Evolutionary conservation across 352 stramenopile genomes (phyloP).

Genomic region (Globisporangium rhizosaccharum): DNA sequence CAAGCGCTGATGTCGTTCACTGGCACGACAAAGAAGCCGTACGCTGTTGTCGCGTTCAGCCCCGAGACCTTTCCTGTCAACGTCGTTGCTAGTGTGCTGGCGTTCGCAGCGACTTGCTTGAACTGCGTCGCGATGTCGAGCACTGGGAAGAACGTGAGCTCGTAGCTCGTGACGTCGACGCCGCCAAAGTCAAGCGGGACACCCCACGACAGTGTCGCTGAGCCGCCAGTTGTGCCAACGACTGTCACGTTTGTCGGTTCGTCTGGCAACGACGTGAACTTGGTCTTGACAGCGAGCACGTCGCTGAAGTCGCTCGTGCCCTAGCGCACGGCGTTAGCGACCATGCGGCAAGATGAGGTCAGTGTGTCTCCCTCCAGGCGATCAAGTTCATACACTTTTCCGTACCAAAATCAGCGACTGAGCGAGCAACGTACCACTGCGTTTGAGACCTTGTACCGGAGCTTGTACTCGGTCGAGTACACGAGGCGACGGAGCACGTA

Average conservation of each 20-base stretch:
- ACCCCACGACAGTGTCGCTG: constrained; percentile 34
- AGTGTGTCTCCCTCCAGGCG: neutral
- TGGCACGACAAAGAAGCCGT: constrained; percentile 43
- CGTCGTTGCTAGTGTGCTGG: constrained; percentile 15
- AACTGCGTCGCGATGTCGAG: constrained; percentile 27
- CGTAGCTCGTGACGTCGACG: constrained; percentile 37
- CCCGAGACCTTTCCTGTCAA: constrained; percentile 32
- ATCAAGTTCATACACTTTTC: neutral
- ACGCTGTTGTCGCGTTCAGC: constrained; percentile 41
- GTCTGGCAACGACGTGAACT: constrained; percentile 36
- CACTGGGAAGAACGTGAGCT: constrained; percentile 37
- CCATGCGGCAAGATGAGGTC: neutral
- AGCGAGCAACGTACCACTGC: constrained; percentile 2
- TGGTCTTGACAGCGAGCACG: constrained; percentile 22
- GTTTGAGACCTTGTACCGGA: constrained; percentile 40
- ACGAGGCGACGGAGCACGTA: constrained; percentile 25
- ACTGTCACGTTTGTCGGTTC: constrained; percentile 26
- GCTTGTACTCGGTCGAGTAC: constrained; percentile 38
- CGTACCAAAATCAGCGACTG: neutral
- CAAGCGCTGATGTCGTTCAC: constrained; percentile 57
- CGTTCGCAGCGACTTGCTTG: constrained; percentile 22
- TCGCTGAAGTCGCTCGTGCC: constrained; percentile 46
- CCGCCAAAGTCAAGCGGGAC: constrained; percentile 53
- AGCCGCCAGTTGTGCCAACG: constrained; percentile 27
- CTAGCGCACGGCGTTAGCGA: constrained; percentile 12